A percentile compares a stretch with the other conserved stretches of the same genome.
Conservation (phyloP, 306 rosid genomes). For the Prunus mira region DNA sequence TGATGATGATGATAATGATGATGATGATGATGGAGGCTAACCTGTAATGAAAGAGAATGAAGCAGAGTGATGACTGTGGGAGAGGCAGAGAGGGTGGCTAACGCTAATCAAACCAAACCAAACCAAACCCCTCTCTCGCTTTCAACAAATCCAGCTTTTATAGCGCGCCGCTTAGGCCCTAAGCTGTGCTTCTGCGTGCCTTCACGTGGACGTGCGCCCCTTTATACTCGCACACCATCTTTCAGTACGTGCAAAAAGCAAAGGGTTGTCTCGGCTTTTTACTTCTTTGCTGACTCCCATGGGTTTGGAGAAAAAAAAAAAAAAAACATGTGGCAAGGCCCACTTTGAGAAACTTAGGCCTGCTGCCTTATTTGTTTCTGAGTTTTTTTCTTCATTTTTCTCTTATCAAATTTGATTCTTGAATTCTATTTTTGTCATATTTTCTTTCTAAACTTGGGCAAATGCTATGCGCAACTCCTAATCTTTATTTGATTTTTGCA, state of each 20-base stretch:
- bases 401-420: too few relatives aligned
- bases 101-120: background rate
- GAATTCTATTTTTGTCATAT: background rate
- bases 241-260: background rate
- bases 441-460: background rate
- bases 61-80: background rate
- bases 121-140: background rate
- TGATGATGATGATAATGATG: too few relatives aligned
- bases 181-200: background rate
- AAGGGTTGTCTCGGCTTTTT: background rate
- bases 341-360: background rate
- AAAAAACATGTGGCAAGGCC: background rate
- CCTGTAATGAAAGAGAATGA: background rate
- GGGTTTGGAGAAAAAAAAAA: background rate
- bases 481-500: background rate
- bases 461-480: background rate
- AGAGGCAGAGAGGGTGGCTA: background rate
- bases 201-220: background rate
- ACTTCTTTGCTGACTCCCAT: background rate
- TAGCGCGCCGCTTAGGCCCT: background rate
- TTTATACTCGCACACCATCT: background rate
- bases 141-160: background rate
- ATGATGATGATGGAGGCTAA: background rate
- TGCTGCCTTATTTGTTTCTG: too few relatives aligned
- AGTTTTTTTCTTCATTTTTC: too few relatives aligned